These are phyloP conservation scores for Heterobasidion annosum DNA, from an alignment of 1,284 basidiomycete species.

Conservation along the genomic window DNA sequence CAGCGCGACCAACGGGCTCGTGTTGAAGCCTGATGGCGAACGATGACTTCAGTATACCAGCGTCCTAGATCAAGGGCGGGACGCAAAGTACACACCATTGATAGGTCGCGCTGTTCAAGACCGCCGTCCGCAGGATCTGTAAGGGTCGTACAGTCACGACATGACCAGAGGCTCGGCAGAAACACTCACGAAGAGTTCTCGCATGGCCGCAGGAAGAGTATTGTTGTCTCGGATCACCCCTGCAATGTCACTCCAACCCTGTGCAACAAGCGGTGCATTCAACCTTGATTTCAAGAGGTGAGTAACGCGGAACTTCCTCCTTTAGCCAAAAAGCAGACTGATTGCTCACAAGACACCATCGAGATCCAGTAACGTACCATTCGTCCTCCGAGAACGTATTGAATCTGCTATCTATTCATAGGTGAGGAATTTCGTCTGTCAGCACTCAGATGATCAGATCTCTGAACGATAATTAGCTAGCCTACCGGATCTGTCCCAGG, in stretches of 20 bases:
- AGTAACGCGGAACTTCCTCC: too few species aligned
- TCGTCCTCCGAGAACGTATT: constrained; percentile 13
- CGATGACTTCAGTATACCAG: neutral
- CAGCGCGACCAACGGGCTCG: constrained; percentile 28
- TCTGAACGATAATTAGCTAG: neutral
- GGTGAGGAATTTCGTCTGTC: too few species aligned
- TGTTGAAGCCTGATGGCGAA: constrained; percentile 25
- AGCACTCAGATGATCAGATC: neutral
- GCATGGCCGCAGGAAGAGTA: constrained; percentile 16
- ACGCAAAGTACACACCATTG: constrained; percentile 12
- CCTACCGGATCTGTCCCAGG: constrained; percentile 15
- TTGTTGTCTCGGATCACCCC: constrained; percentile 16
- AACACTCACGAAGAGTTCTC: constrained; percentile 17
- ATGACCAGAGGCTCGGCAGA: neutral
- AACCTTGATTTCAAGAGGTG: constrained; percentile 7
- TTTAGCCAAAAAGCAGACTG: too few species aligned
- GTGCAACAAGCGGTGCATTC: constrained; percentile 16
- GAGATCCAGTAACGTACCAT: constrained; percentile 13
- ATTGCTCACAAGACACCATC: constrained; percentile 15
- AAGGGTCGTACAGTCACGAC: neutral
- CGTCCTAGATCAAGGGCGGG: too few species aligned
- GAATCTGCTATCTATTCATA: constrained; percentile 14
- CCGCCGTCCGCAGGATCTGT: constrained; percentile 18
- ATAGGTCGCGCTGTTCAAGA: constrained; percentile 18
- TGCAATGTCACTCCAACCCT: constrained; percentile 15